Evolutionary conservation across 2,329 filamentous ascomycete genomes (phyloP), one percentile per base, ranked within the genome.

Genomic region (Fusarium devonianum): DNA sequence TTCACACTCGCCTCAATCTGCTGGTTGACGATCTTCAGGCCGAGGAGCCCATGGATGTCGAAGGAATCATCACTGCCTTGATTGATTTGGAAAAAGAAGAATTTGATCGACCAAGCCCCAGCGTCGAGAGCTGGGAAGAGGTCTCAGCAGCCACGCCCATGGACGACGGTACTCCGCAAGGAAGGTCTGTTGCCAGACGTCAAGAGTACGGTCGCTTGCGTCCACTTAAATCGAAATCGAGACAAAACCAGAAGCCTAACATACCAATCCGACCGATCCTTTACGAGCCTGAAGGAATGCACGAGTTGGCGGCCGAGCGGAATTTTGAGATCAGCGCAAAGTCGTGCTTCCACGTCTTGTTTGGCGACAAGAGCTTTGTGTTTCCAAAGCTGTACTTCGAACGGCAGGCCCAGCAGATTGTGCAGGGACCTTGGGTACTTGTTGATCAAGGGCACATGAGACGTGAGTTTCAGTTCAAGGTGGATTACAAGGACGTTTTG

Each of bases 291-390:
- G 83, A 88, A 53, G 90, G 87, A 42, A 92, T 96, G 83, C 84
- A 87, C 41, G 80, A 83, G 57, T 81, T 88, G 59, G 87, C 87
- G 7, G 84, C 89, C 1, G 90, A 96, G 69, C 85, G 89, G 53
- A 83, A 91, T 58, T 96, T 96, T 69, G 89, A 95, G 60, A 87
- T 97, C 53, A 95, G 90, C 56, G 88, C 94, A 35, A 97, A 99
- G 71, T 91, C 90, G 0, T 85, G 96, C 49, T 99, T 97, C 71
- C 93, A 97, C 67, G 90, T 97, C 12, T 81, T 99, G 40, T 99
- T 97, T 71, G 94, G 94, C 26, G 94, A 99, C 71, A 96, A 93
- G 74, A 96, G 90, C 69, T 90, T 92, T 23, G 87, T 97, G 28
- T 99, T 97, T 73, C 91, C 94, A 63, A 86, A 93, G 65, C 78